These are phyloP conservation scores for Rhexocercosporidium sp. DNA, from an alignment of 2,329 filamentous ascomycete genomes.

Conservation along the genomic window DNA sequence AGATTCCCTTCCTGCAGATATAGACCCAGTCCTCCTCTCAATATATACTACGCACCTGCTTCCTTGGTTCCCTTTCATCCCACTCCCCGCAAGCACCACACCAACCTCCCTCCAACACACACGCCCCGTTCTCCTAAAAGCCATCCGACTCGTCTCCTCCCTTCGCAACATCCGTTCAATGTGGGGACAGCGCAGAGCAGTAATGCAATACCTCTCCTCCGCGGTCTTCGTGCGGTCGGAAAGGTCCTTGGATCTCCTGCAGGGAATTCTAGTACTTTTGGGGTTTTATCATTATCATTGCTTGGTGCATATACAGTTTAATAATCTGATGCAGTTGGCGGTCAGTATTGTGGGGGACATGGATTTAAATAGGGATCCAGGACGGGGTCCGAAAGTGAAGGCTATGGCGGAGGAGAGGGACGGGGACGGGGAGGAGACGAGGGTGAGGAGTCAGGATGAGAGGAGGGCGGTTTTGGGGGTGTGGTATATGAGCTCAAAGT, in stretches of 20 bases:
- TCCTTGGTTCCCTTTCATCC: not conserved
- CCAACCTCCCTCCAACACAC: constrained; percentile 35
- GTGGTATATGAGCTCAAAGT: constrained; percentile 61
- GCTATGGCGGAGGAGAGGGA: not conserved
- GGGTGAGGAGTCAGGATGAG: constrained; percentile 55
- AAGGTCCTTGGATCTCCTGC: constrained; percentile 55
- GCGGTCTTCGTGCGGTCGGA: constrained; percentile 55
- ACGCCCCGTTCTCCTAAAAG: constrained; percentile 54
- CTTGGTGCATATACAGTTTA: constrained; percentile 57
- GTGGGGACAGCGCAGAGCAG: constrained; percentile 54
- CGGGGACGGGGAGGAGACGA: constrained; percentile 41
- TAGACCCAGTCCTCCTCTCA: constrained; percentile 47
- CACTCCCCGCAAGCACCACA: not conserved
- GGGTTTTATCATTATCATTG: constrained; percentile 61
- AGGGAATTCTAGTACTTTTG: constrained; percentile 54
- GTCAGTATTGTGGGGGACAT: constrained; percentile 54
- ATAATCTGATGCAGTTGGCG: constrained; percentile 56
- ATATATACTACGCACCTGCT: constrained; percentile 4
- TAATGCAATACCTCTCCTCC: constrained; percentile 54
- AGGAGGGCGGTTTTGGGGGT: constrained; percentile 56
- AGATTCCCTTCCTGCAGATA: constrained; percentile 46
- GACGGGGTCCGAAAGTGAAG: not conserved
- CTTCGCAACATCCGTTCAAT: constrained; percentile 53
- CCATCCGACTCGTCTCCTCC: constrained; percentile 56
- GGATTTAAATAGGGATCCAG: constrained; percentile 50